Evolutionary conservation across 352 stramenopile species (phyloP).

Genomic region (Blastocystis sp.): DNA sequence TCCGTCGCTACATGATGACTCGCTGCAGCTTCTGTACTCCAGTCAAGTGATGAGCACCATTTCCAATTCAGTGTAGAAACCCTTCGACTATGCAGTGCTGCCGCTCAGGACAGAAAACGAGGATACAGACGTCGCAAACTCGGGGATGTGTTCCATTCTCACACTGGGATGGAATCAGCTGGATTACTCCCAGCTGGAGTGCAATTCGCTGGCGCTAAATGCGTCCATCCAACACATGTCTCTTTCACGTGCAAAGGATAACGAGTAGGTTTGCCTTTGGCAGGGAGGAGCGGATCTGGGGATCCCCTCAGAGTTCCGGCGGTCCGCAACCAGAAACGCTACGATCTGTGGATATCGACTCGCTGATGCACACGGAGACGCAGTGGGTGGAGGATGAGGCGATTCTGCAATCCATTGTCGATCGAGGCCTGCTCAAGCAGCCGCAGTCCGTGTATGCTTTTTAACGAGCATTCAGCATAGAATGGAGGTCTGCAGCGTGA

Average conservation of each 20-base stretch:
- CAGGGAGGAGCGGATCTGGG: neutral
- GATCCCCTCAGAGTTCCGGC: neutral
- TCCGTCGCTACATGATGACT: conserved; percentile 22
- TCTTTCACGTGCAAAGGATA: neutral
- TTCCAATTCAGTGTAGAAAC: neutral
- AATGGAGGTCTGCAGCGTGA: neutral
- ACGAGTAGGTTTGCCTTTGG: neutral
- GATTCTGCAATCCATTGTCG: neutral
- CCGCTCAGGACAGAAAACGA: neutral
- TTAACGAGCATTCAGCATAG: neutral
- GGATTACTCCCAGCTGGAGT: neutral
- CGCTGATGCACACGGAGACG: neutral
- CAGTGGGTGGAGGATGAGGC: neutral
- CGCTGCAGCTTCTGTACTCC: neutral
- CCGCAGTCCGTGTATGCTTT: neutral
- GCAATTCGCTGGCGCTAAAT: neutral
- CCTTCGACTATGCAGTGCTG: neutral
- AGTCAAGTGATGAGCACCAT: neutral
- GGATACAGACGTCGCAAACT: neutral
- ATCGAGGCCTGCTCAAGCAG: conserved; percentile 31
- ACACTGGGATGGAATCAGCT: neutral
- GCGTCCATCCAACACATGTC: conserved; percentile 5
- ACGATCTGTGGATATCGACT: conserved; percentile 30
- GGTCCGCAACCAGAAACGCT: neutral
- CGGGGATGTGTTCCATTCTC: neutral